Percentiles rank a stretch among this genome's conserved stretches.
Evolutionary conservation across 2,329 filamentous ascomycete genomes (phyloP).

Genomic region (Diaporthe vaccinii): DNA sequence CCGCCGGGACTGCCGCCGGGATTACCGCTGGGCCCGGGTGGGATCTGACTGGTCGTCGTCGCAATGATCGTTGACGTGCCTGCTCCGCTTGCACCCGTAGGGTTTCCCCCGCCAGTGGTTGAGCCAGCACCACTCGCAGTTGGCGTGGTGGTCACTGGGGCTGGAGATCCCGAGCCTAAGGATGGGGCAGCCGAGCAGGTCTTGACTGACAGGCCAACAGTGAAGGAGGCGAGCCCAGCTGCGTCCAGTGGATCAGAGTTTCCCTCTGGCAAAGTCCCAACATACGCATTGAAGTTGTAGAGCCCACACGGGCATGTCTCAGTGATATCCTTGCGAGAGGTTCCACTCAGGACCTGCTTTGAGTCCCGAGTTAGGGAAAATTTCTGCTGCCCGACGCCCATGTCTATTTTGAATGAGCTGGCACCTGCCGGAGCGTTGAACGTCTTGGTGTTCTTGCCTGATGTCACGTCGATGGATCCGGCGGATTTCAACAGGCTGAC

Average conservation of each 20-base stretch:
- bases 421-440: slow-evolving; percentile 62
- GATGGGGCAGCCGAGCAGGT: slow-evolving; percentile 46
- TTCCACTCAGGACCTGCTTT: slow-evolving; percentile 58
- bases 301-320: slow-evolving; percentile 64
- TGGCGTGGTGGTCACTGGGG: slow-evolving; percentile 45
- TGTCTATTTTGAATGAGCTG: slow-evolving; percentile 58
- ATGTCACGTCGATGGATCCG: slow-evolving; percentile 60
- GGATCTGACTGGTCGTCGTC: not conserved
- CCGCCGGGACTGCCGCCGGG: slow-evolving; percentile 41
- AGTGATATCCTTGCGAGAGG: slow-evolving; percentile 63
- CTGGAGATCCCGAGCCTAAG: slow-evolving; percentile 37
- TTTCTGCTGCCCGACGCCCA: slow-evolving; percentile 61
- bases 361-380: slow-evolving; percentile 61
- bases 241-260: slow-evolving; percentile 52
- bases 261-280: slow-evolving; percentile 62
- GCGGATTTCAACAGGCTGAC: slow-evolving; percentile 62
- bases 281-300: slow-evolving; percentile 71
- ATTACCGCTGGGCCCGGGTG: not conserved
- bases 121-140: slow-evolving; percentile 31
- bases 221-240: slow-evolving; percentile 50
- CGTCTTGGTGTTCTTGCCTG: slow-evolving; percentile 57
- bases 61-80: not conserved
- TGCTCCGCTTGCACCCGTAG: slow-evolving; percentile 3
- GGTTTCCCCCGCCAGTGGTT: not conserved
- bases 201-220: slow-evolving; percentile 47